phyloP scores from a whole-genome alignment of 331 rosid species.

The Stylosanthes scabra region DNA sequence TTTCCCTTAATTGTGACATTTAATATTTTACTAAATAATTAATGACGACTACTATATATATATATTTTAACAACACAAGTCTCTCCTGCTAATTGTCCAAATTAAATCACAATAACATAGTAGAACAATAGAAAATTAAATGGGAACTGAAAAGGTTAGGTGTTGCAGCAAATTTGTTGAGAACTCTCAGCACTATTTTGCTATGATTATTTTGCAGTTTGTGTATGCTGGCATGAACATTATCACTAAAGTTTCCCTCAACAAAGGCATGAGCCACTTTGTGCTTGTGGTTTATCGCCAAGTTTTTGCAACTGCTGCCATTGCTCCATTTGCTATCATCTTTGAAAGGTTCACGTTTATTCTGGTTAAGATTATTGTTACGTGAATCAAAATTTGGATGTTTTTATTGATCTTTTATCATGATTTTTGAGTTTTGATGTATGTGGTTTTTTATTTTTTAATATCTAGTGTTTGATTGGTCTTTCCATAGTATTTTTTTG shows the following conservation, averaged over 20 bases:
- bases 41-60: too few species aligned
- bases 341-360: conserved; percentile 66
- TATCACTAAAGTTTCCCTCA: conserved; percentile 83
- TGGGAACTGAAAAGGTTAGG: conserved; percentile 53
- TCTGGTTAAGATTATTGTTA: too few species aligned
- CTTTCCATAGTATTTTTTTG: too few species aligned
- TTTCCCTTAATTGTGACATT: conserved; percentile 20
- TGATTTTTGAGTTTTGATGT: too few species aligned
- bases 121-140: background rate
- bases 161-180: conserved; percentile 52
- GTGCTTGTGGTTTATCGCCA: conserved; percentile 97
- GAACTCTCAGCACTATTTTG: conserved; percentile 72
- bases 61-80: background rate
- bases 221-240: conserved; percentile 96
- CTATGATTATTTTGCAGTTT: conserved; percentile 82
- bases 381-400: too few species aligned
- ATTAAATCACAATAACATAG: background rate
- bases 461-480: too few species aligned
- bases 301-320: conserved; percentile 74
- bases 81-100: conserved; percentile 1
- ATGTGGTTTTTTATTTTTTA: too few species aligned
- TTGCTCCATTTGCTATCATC: conserved; percentile 77
- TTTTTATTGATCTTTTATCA: too few species aligned
- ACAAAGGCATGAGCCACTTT: conserved; percentile 92
- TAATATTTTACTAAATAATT: too few species aligned